These are phyloP conservation scores for Fomes fomentarius DNA, from an alignment of 1,284 basidiomycete genomes.

Conservation along the genomic window DNA sequence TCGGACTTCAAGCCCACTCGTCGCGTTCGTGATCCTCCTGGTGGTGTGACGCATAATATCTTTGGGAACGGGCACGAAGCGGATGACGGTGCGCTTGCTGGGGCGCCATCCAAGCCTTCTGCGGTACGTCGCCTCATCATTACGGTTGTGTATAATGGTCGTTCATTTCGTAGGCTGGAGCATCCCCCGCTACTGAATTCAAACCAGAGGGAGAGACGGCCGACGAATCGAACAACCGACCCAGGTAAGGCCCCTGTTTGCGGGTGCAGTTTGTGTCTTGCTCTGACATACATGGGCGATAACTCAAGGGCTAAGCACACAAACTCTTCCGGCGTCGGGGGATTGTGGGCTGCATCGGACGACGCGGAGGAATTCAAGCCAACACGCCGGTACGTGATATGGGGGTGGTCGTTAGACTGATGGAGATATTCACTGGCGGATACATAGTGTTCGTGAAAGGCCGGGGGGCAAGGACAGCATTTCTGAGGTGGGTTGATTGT, in stretches of 20 bases:
- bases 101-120: conserved; percentile 27
- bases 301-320: too few relatives aligned
- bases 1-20: conserved; percentile 51
- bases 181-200: background rate
- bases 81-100: conserved; percentile 47
- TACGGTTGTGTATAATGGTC: too few relatives aligned
- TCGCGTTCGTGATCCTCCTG: conserved; percentile 53
- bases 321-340: conserved; percentile 13
- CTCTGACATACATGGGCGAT: too few relatives aligned
- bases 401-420: background rate
- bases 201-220: background rate
- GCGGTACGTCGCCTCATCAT: background rate
- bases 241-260: too few relatives aligned
- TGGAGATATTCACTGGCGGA: background rate
- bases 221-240: background rate
- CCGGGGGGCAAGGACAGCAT: conserved; percentile 69
- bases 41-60: conserved; percentile 50
- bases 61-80: conserved; percentile 37
- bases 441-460: conserved; percentile 29
- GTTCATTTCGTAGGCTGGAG: background rate
- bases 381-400: conserved; percentile 55
- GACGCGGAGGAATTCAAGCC: conserved; percentile 56
- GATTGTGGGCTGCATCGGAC: conserved; percentile 50
- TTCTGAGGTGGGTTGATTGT: conserved; percentile 44
- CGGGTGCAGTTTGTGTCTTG: too few relatives aligned